These are phyloP conservation scores for Insectozyma bohioensis DNA, from an alignment of 1,139 yeast genomes.

Conservation along the genomic window DNA sequence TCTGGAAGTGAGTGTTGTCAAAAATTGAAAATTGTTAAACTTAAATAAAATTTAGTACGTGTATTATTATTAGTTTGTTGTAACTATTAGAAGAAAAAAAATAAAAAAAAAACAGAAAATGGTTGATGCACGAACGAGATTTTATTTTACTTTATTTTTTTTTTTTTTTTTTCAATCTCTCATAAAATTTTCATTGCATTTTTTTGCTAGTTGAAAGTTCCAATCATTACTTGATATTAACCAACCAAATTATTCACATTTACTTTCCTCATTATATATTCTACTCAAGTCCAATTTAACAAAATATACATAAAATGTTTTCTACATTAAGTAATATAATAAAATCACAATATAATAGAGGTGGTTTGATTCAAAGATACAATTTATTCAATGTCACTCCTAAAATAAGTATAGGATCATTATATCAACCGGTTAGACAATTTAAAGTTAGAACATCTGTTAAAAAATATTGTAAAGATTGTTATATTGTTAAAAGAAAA, in stretches of 20 bases:
- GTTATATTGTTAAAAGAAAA: slow-evolving; percentile 91
- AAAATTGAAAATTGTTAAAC: no score
- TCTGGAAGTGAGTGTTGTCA: no score
- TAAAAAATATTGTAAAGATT: slow-evolving; percentile 87
- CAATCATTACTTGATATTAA: no score
- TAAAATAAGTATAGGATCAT: slow-evolving; percentile 9
- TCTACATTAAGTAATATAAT: slow-evolving; percentile 6
- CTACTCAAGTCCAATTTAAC: neutral
- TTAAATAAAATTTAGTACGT: no score
- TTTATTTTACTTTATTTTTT: no score
- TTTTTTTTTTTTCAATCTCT: no score
- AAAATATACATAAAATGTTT: slow-evolving; percentile 4
- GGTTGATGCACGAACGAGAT: no score
- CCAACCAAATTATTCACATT: neutral
- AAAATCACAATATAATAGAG: slow-evolving; percentile 7
- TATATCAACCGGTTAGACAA: slow-evolving; percentile 21
- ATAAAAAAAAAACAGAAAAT: no score
- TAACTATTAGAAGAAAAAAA: no score
- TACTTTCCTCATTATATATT: neutral
- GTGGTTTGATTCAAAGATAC: slow-evolving; percentile 16
- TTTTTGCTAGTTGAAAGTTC: no score
- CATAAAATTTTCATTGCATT: no score
- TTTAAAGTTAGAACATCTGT: slow-evolving; percentile 69
- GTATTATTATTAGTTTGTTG: no score
- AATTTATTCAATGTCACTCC: slow-evolving; percentile 20